A percentile compares a stretch with the other conserved stretches of the same genome.
Conservation (phyloP, 495 filamentous ascomycete genomes). For the Thozetella sp. region DNA sequence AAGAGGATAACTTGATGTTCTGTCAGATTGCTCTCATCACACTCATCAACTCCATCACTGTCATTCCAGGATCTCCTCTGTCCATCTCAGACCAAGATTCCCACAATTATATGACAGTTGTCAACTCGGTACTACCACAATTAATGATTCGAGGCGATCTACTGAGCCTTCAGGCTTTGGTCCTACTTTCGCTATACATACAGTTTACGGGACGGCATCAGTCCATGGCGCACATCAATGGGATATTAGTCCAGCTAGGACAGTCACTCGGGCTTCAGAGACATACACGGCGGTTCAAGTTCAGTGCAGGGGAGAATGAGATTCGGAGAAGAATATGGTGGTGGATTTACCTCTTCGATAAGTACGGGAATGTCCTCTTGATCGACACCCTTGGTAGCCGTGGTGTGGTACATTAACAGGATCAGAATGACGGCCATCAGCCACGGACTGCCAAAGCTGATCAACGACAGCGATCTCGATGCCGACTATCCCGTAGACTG, state of each 20-base stretch:
- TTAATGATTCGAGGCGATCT: no score
- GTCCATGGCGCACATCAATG: background rate
- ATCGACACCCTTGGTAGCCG: background rate
- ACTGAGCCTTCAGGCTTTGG: no score
- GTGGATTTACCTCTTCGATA: background rate
- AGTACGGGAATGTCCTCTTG: background rate
- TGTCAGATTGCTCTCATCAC: no score
- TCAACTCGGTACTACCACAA: no score
- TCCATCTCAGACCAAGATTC: no score
- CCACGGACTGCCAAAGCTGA: background rate
- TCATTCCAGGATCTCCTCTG: no score
- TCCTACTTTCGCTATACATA: no score
- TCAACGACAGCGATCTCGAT: background rate
- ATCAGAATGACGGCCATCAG: constrained; percentile 1
- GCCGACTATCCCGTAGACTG: background rate
- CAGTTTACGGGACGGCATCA: background rate
- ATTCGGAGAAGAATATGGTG: background rate
- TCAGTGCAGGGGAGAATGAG: background rate
- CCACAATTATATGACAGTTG: no score
- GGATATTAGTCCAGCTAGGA: background rate
- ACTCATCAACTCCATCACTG: no score
- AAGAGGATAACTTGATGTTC: no score
- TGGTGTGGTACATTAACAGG: background rate
- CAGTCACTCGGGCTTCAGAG: background rate
- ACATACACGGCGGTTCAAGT: background rate